Evolutionary conservation across 768 basidiomycete species (phyloP), one percentile per base, ranked within the genome.

Genomic region (Boletus rubroflammeus): DNA sequence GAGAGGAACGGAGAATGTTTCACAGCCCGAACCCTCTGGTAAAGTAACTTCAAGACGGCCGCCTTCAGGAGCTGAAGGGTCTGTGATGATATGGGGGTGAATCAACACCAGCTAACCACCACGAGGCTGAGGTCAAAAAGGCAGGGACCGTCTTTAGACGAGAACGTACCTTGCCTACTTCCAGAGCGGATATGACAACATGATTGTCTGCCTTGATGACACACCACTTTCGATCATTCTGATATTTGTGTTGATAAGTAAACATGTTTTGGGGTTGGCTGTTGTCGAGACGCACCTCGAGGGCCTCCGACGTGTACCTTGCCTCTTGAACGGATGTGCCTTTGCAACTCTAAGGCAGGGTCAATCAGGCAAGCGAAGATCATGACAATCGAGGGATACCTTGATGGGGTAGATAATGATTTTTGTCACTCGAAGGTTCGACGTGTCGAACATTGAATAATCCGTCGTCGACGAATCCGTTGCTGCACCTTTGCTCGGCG

Each of bases 141-240:
- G 32, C 10, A 35, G 32, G 40, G 10, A 45, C 29, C 10, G 23
- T 15, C 21, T 8, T 38, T n/a, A n/a, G 34, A 42, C 19, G 6
- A 13, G 23, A 26, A 45, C 57, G 23, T 62, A 82, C 88, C 76
- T 84, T 83, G 25, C 80, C 59, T 32, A 81, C 68, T 51, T 84
- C 79, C 49, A 88, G 79, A 6, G 88, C 88, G 2, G 89, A 90
- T 39, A 91, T 71, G 21, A 86, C 76, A 5, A 62, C 62, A 42
- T 81, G 72, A 7, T 74, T 80, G 8, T 72, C 70, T 3, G 77
- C 77, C 59, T 85, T 84, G 47, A 88, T 75, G 62, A 90, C 77
- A 58, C 81, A 84, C 81, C 87, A 89, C 67, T 72, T 76, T 58
- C 89, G 78, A 62, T 91, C 88, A 65, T 85, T 76, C 88, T 90